These are phyloP conservation scores for Chiua sp. DNA, from an alignment of 1,284 basidiomycete species.

Conservation along the genomic window DNA sequence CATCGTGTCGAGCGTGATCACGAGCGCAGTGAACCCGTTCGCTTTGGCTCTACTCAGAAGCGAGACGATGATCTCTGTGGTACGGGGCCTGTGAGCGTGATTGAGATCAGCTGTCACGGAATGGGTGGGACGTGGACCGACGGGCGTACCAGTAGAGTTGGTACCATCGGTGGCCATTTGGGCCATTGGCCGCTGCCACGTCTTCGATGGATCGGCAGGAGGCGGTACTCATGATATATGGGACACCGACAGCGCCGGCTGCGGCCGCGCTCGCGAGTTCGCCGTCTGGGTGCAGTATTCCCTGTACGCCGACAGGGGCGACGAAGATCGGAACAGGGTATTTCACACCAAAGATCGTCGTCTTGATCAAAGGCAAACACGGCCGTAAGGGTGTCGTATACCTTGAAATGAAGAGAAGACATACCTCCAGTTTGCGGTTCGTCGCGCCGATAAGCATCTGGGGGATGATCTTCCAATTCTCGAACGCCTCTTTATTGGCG, in stretches of 20 bases:
- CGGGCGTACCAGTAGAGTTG: slow-evolving; percentile 61
- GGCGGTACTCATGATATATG: slow-evolving; percentile 64
- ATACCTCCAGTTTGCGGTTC: slow-evolving; percentile 53
- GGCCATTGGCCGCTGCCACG: slow-evolving; percentile 54
- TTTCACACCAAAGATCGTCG: slow-evolving; percentile 54
- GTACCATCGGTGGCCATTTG: slow-evolving; percentile 54
- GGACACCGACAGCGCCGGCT: slow-evolving; percentile 55
- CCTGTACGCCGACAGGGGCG: slow-evolving; percentile 65
- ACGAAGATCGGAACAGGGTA: slow-evolving; percentile 55
- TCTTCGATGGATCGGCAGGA: slow-evolving; percentile 59
- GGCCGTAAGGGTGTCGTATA: background rate
- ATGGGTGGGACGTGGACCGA: background rate
- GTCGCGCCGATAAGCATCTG: slow-evolving; percentile 63
- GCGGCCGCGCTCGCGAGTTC: slow-evolving; percentile 61
- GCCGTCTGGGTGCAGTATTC: slow-evolving; percentile 57
- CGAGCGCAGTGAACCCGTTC: slow-evolving; percentile 56
- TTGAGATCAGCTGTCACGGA: background rate
- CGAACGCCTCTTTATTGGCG: slow-evolving; percentile 48
- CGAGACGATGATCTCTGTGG: slow-evolving; percentile 50
- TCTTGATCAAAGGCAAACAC: slow-evolving; percentile 35
- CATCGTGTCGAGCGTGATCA: slow-evolving; percentile 59
- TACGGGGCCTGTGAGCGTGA: slow-evolving; percentile 46
- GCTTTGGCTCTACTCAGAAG: slow-evolving; percentile 55
- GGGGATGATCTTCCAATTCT: slow-evolving; percentile 58
- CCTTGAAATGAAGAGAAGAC: slow-evolving; percentile 1